These are phyloP conservation scores for Aspergillus sp. DNA, from an alignment of 2,329 filamentous ascomycete genomes.

Conservation along the genomic window DNA sequence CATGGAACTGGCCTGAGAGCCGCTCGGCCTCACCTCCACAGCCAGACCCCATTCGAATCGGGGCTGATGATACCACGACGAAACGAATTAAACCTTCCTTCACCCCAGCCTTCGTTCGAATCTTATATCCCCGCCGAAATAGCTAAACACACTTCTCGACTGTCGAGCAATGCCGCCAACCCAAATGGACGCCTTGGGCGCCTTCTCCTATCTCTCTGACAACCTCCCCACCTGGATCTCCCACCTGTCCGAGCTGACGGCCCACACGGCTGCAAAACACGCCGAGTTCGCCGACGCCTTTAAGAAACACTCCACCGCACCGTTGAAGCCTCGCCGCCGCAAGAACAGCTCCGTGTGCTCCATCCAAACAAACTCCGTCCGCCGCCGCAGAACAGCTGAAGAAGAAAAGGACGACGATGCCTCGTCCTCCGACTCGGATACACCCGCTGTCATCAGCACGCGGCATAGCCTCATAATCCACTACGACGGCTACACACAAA, in stretches of 20 bases:
- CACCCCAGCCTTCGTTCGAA: not conserved
- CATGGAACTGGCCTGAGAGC: conserved; percentile 15
- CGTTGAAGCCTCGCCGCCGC: conserved; percentile 32
- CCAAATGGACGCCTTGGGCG: conserved; percentile 44
- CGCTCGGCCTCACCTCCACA: not conserved
- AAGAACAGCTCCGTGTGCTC: conserved; percentile 46
- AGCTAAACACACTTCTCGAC: not conserved
- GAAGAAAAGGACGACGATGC: conserved; percentile 29
- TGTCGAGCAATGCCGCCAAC: conserved; percentile 8
- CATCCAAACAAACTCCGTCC: conserved; percentile 32
- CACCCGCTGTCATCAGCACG: conserved; percentile 60
- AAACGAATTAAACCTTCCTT: conserved; percentile 3
- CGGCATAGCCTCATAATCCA: conserved; percentile 82
- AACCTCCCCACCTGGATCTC: conserved; percentile 47
- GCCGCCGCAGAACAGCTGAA: conserved; percentile 21
- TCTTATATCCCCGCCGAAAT: not conserved
- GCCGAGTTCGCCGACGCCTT: conserved; percentile 46
- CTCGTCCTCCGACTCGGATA: conserved; percentile 37
- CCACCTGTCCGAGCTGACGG: conserved; percentile 42
- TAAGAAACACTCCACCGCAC: conserved; percentile 32
- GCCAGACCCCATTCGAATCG: not conserved
- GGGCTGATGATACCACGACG: conserved; percentile 15
- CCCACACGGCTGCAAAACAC: conserved; percentile 41
- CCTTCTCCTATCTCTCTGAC: conserved; percentile 45
- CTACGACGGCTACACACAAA: conserved; percentile 85